These are phyloP conservation scores for Ogataea nitratoaversa DNA, from an alignment of 805 yeast genomes.

Conservation along the genomic window DNA sequence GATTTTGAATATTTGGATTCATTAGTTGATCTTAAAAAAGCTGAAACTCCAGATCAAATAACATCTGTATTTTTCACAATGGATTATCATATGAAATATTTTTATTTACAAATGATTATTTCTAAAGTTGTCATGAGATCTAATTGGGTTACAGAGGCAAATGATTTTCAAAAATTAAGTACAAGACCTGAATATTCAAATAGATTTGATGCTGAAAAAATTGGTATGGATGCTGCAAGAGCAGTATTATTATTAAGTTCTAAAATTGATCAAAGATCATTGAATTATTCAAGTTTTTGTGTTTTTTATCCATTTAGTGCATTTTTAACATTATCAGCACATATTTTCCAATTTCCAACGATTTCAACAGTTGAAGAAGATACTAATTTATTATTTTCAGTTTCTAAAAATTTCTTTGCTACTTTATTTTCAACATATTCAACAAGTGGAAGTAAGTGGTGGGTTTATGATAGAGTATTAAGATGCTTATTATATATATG, in stretches of 20 bases:
- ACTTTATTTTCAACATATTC: constrained; percentile 3
- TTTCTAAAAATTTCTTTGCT: constrained; percentile 15
- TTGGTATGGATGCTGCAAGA: constrained; percentile 26
- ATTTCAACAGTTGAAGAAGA: constrained; percentile 16
- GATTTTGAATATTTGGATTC: constrained; percentile 6
- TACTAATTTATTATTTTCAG: constrained; percentile 20
- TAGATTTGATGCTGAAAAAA: constrained; percentile 5
- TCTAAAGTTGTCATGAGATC: constrained; percentile 19
- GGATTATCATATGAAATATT: constrained; percentile 23
- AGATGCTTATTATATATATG: constrained; percentile 23
- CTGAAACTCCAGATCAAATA: background rate
- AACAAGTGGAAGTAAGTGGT: constrained; percentile 10
- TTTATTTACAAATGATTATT: constrained; percentile 25
- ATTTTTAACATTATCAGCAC: constrained; percentile 26
- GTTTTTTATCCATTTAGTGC: constrained; percentile 31
- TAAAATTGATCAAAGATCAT: constrained; percentile 10
- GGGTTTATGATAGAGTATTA: constrained; percentile 15
- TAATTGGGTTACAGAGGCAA: constrained; percentile 5
- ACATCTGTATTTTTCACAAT: constrained; percentile 10
- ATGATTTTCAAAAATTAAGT: background rate
- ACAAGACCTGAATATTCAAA: constrained; percentile 1
- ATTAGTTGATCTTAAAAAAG: background rate
- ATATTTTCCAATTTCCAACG: constrained; percentile 20
- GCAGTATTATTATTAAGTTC: constrained; percentile 18
- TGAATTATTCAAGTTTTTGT: constrained; percentile 18